Conservation (phyloP, 305 asterid species). For the Fraxinus baroniana region DNA sequence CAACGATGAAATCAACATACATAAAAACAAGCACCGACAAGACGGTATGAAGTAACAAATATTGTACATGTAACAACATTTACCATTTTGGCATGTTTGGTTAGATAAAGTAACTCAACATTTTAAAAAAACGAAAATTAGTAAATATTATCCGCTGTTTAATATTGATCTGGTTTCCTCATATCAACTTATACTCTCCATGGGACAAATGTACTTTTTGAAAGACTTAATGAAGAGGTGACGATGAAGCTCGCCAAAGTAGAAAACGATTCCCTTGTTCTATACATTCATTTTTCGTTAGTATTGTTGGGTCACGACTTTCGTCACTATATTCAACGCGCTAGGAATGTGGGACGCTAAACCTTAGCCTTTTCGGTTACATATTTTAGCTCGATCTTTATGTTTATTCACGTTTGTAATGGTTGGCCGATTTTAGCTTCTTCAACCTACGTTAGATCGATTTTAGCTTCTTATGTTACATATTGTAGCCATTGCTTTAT, state of each 20-base stretch:
- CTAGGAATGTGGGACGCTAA: not conserved
- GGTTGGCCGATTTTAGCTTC: not conserved
- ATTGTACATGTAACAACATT: not conserved
- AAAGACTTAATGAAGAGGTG: not conserved
- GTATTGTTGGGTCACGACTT: not conserved
- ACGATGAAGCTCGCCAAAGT: not conserved
- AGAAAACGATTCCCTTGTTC: not conserved
- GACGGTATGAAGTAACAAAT: too few relatives aligned
- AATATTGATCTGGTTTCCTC: not conserved
- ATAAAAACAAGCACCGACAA: not conserved
- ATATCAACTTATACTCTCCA: not conserved
- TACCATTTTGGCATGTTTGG: not conserved
- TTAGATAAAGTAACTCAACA: not conserved
- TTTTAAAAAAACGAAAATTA: not conserved
- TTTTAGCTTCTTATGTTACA: not conserved
- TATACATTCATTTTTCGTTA: not conserved
- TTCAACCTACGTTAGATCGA: not conserved
- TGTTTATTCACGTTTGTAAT: not conserved
- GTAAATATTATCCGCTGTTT: not conserved
- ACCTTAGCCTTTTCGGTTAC: not conserved
- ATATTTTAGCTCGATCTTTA: not conserved
- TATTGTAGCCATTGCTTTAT: not conserved
- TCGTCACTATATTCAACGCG: not conserved
- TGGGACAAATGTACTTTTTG: not conserved
- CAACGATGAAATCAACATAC: not conserved